Evolutionary conservation across 139 green algal species (phyloP).

Genomic region (Haematococcus lacustris): DNA sequence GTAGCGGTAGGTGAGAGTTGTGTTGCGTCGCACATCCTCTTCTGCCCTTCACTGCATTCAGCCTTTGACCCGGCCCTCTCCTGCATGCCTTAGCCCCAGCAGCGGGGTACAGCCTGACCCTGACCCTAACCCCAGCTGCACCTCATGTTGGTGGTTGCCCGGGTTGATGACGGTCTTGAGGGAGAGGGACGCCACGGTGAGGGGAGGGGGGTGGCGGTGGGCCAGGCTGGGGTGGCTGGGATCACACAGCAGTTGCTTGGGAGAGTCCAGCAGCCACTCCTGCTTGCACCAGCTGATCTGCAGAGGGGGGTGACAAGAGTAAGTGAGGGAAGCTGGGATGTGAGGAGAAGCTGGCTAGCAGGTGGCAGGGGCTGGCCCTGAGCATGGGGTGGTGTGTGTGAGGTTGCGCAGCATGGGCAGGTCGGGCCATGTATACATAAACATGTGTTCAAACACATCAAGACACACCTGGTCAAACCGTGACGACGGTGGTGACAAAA

Average conservation of each 20-base stretch:
- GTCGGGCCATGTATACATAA: too few species aligned
- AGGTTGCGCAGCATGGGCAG: too few species aligned
- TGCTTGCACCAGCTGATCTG: conserved; percentile 89
- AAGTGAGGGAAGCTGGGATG: neutral
- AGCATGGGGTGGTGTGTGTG: too few species aligned
- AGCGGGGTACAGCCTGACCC: neutral
- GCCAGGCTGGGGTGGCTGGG: conserved; percentile 8
- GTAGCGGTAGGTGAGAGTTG: neutral
- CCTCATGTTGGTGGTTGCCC: conserved; percentile 33
- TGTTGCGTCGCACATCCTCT: neutral
- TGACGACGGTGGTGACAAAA: too few species aligned
- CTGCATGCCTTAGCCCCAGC: neutral
- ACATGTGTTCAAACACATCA: too few species aligned
- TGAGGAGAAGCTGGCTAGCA: too few species aligned
- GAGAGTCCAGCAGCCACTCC: conserved; percentile 61
- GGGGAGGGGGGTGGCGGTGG: conserved; percentile 48
- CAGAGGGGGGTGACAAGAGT: neutral
- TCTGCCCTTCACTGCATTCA: neutral
- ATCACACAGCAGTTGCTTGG: conserved; percentile 52
- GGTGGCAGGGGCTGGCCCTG: too few species aligned
- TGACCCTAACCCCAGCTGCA: neutral
- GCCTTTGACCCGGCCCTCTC: neutral
- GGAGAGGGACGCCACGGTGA: conserved; percentile 79
- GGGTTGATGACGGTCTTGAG: conserved; percentile 80
- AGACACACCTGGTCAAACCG: too few species aligned